Evolutionary conservation across 2,329 filamentous ascomycete genomes (phyloP), one percentile per base, ranked within the genome.

Genomic region (Penicillium olsonii): DNA sequence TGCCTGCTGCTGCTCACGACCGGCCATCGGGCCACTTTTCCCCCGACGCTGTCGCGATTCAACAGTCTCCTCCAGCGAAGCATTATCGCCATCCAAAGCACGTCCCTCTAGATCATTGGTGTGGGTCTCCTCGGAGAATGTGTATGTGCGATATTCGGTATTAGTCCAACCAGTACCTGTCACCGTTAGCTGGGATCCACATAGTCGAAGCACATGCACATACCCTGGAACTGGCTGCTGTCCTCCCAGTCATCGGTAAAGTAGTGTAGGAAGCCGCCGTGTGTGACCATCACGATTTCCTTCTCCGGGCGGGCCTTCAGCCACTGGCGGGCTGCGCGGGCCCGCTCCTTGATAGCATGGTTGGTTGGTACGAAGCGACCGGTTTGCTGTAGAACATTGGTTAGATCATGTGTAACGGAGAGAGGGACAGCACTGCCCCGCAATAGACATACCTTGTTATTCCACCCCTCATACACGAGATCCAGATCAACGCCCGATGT

Each of bases 211-310:
- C 15, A 5, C 24, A 20, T 29, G 42, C 15, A 59, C 66, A 20
- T 66, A 76, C 75, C 78, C 52, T 72, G 65, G 57, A 74, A 76
- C 37, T 69, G 65, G 40, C 74, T 75, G 61, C 61, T 79, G 35
- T 84, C 87, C 45, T 83, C 77, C 83, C 85, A 95, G 63, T 95
- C 90, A 58, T 91, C 83, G 0, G 89, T 94, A 55, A 96, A 74
- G 62, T 90, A 95, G 68, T 96, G 91, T 61, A 95, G 67, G 60
- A 92, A 88, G 1, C 87, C 88, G 2, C 91, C 91, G 62, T 95
- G 91, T 3, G 89, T 87, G 7, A 95, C 89, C 2, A 91, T 78
- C 0, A 87, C 83, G 22, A 95, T 81, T 59, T 92, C 81, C 61
- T 88, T 84, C 60, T 83, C 79, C 4, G 72, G 71, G 19, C 75